A percentile compares a stretch with the other conserved stretches of the same genome.
Evolutionary conservation across 495 filamentous ascomycete species (phyloP).

Genomic region (Neurospora discreta): DNA sequence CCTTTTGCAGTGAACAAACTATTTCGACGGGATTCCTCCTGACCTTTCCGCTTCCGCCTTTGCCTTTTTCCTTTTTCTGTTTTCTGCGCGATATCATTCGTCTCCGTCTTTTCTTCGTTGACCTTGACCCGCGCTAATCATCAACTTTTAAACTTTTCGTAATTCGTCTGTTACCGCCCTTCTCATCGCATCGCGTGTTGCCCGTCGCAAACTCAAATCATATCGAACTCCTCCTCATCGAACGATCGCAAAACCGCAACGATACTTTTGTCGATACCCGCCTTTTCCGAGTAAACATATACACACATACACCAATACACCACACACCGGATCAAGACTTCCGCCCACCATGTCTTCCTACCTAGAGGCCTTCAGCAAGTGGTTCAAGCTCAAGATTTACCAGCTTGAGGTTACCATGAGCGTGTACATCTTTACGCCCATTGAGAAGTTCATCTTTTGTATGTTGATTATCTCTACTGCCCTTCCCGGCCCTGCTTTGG

Average conservation of each 20-base stretch:
- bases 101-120: not conserved
- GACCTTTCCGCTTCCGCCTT: not conserved
- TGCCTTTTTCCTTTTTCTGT: not conserved
- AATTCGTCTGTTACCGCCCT: not conserved
- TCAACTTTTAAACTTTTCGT: not conserved
- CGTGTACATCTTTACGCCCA: conserved; percentile 36
- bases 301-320: not conserved
- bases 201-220: not conserved
- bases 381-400: conserved; percentile 38
- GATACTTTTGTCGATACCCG: not conserved
- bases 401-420: conserved; percentile 37
- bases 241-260: not conserved
- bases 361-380: conserved; percentile 33
- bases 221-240: not conserved
- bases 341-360: conserved; percentile 19
- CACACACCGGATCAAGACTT: not conserved
- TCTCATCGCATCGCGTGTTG: not conserved
- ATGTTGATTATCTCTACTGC: conserved; percentile 3
- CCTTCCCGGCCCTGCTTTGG: not conserved
- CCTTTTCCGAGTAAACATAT: not conserved
- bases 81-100: not conserved
- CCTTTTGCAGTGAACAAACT: not conserved
- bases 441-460: conserved; percentile 39
- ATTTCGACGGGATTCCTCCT: not conserved
- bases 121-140: not conserved